Evolutionary conservation across 371 early-diverging fungal genomes (phyloP).

Genomic region (Lichtheimia ramosa): DNA sequence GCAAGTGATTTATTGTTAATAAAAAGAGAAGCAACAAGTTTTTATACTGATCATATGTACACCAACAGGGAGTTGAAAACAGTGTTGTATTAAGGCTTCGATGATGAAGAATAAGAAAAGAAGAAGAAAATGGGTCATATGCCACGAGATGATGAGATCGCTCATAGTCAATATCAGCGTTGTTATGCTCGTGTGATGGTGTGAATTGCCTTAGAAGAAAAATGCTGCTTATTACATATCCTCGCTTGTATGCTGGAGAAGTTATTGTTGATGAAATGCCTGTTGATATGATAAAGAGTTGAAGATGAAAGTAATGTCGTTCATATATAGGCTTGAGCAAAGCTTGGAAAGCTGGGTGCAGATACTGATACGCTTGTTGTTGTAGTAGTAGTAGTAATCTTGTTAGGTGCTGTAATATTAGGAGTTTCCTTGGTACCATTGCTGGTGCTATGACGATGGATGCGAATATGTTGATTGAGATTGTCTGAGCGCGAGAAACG

Average conservation of each 20-base stretch:
- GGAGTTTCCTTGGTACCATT: slow-evolving; percentile 13
- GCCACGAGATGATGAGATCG: background rate
- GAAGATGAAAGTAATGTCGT: background rate
- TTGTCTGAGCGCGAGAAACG: slow-evolving; percentile 85
- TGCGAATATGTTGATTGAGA: slow-evolving; percentile 72
- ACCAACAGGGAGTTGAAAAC: background rate
- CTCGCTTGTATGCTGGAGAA: slow-evolving; percentile 3
- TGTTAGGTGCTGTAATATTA: background rate
- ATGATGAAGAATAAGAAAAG: background rate
- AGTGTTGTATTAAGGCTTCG: slow-evolving; percentile 1
- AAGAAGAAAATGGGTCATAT: slow-evolving; percentile 1
- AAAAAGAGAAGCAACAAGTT: no score
- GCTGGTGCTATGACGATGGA: slow-evolving; percentile 53
- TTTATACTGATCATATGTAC: background rate
- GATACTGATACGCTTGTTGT: background rate
- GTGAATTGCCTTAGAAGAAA: slow-evolving; percentile 1
- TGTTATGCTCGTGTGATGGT: background rate
- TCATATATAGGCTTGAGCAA: slow-evolving; percentile 35
- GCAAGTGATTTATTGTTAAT: no score
- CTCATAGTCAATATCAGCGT: background rate
- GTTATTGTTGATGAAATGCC: background rate
- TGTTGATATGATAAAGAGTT: background rate
- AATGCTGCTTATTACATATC: slow-evolving; percentile 4
- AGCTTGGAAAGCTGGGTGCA: slow-evolving; percentile 14
- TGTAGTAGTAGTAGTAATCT: background rate